Base-by-base conservation (phyloP, 179 eudicot species). In the Amaranthus tricolor region DNA sequence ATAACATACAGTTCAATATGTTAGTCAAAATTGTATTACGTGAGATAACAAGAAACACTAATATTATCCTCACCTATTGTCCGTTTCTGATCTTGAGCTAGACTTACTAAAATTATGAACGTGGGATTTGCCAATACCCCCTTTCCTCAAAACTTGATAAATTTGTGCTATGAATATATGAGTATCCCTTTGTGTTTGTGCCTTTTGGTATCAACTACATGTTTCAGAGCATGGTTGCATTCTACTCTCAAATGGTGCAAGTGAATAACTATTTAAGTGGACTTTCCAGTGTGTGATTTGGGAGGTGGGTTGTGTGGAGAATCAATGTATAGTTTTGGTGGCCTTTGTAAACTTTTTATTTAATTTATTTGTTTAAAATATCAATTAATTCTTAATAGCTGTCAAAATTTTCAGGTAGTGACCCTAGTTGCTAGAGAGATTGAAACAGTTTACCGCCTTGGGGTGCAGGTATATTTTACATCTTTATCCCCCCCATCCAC, bases 361-460 rank as follows among this genome's bases (percentile, higher is more conserved):
- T 64, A 57, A 12, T 62, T 47, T 70, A 9, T 5, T 74, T 72
- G 20, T 51, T 55, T 68, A 62, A 50, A 56, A 50, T 76, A 43
- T 66, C n/a, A 59, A 47, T 60, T 7, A 16, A 48, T 24, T 59
- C 62, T 76, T 6, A 61, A n/a, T 64, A 53, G 43, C 53, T 44
- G n/a, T 68, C 70, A 10, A 40, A 44, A 53, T 66, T 71, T 71
- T 53, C 60, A 96, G 99, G 98, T 96, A 62, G 87, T 89, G 7
- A 84, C 85, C 98, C 90, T 89, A 74, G 85, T 96, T 81, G 99
- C 99, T 45, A 84, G 88, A 78, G 99, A 96, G 85, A 90, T 95
- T 81, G 85, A 96, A 62, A 79, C 83, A 64, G 96, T 92, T 78
- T 85, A 89, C 75, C 93, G 87, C 40, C 77, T 82, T 79, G 99